phyloP scores from a whole-genome alignment of 805 yeast genomes.

The Wickerhamia fluorescens region DNA sequence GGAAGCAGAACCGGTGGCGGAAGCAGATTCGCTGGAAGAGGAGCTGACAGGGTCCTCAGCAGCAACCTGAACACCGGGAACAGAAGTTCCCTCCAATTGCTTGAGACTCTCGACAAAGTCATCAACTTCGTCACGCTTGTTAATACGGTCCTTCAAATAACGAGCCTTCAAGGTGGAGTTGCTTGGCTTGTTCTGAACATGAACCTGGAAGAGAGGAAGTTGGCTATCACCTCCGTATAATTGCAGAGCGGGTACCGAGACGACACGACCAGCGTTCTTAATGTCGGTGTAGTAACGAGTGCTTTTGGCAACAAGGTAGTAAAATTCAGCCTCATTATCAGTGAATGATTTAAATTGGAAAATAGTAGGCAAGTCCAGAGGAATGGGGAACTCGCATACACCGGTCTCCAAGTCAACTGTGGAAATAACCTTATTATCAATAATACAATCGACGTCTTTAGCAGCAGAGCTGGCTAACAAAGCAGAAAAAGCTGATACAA shows the following conservation, averaged over 20 bases:
- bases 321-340: constrained; percentile 28
- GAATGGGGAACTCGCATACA: constrained; percentile 30
- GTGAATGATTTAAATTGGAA: constrained; percentile 21
- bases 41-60: constrained; percentile 9
- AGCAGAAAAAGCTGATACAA: constrained; percentile 16
- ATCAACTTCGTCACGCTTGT: constrained; percentile 24
- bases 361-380: constrained; percentile 17
- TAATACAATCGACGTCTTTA: constrained; percentile 29
- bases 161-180: constrained; percentile 38
- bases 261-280: constrained; percentile 25
- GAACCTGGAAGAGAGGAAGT: constrained; percentile 25
- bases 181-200: constrained; percentile 15
- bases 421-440: constrained; percentile 25
- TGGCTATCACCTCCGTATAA: constrained; percentile 18
- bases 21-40: constrained; percentile 8
- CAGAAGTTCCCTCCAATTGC: constrained; percentile 19
- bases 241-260: constrained; percentile 25
- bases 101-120: constrained; percentile 17
- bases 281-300: constrained; percentile 29
- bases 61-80: constrained; percentile 10
- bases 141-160: constrained; percentile 17
- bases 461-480: constrained; percentile 20
- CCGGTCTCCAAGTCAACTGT: constrained; percentile 36
- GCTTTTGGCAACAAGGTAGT: constrained; percentile 22
- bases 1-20: constrained; percentile 5